Base-by-base conservation (phyloP, 2,329 filamentous ascomycete species). In the Camillea tinctor region DNA sequence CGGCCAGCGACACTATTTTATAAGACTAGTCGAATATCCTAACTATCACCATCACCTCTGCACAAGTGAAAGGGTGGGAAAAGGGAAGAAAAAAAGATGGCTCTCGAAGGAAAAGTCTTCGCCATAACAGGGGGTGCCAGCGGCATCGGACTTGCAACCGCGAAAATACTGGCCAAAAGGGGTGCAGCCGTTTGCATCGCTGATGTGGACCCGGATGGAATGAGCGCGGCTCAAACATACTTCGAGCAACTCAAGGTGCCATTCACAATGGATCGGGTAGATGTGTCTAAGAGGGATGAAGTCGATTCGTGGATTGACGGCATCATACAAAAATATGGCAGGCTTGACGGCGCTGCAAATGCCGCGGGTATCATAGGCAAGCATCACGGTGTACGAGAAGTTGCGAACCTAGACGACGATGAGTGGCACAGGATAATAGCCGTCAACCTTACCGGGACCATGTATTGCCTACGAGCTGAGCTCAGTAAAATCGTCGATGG, bases 261-360 rank as follows among this genome's bases (percentile, higher is more conserved):
- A 8, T 72, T 69, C 56, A 70, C 74, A 51, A 57, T 76, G 50
- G 73, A 73, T n/a, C 74, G 72, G 30, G 78, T 85, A 21, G 81
- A 85, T 60, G 74, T 85, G 17, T 79, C 78, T 26, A 75, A 78
- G 56, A 74, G 76, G 54, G 66, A 71, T 4, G 74, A 83, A 24
- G 83, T 85, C 9, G 80, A 86, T 26, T 66, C 67, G 20, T 85
- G 83, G 83, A 78, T 84, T 52, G 71, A 74, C 6, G 71, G 69
- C 53, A 77, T 79, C 11, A 69, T 85, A n/a, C 65, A 74, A n/a
- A 74, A 74, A 30, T 82, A 82, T 56, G 84, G 83, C 4, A 78
- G 78, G 55, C 76, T 86, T 8, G 80, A 85, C 65, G 80, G 82
- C 4, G 81, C 83, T 20, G 83, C 80, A 11, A 86, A 87, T 57